Evolutionary conservation across 495 filamentous ascomycete species (phyloP), one percentile per base, ranked within the genome.

Genomic region (Durotheca rogersii): DNA sequence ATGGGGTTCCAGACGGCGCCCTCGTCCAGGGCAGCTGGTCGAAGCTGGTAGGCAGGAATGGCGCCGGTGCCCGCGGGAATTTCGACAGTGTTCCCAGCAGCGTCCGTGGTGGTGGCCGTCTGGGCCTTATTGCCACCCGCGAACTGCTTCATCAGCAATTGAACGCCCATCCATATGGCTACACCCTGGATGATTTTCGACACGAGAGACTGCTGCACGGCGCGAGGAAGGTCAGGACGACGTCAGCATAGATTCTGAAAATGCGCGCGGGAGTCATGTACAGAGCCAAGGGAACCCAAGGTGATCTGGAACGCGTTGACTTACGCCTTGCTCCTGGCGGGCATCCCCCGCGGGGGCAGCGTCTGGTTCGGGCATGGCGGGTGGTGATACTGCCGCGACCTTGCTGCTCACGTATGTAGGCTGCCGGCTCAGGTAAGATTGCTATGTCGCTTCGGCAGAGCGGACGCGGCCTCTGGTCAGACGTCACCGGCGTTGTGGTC

Each of bases 1-100:
- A 93, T 71, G 15, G 75, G 67, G 64, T 78, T 90, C 72, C 88
- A 93, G 21, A 77, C 62, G 31, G 82, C 77, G 43, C 84, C 82
- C 15, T 76, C 70, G 53, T 85, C 70, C 54, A 81, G 72, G 20
- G 59, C 70, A 42, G 72, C 53, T 11, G 85, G 84, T 50, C 88
- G 82, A 51, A 82, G 77, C 29, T 73, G 70, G 62, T 83, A 94
- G 16, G 82, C 68, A 11, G 88, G 85, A 30, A 90, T 79, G 11
- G 66, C 70, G 41, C 67, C 67, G 37, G 69, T 68, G 52, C 69
- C 67, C 20, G 71, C 65, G 39, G 69, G 67, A 25, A 76, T 67
- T 39, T 71, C 68, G 53, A 76, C 61, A 7, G 65, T 49, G 25
- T 74, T 70, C 16, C 73, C 76, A 21, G 68, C 67, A 52, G 79